Conservation (phyloP, 1,284 basidiomycete genomes). For the Boletus hoseneyae region DNA sequence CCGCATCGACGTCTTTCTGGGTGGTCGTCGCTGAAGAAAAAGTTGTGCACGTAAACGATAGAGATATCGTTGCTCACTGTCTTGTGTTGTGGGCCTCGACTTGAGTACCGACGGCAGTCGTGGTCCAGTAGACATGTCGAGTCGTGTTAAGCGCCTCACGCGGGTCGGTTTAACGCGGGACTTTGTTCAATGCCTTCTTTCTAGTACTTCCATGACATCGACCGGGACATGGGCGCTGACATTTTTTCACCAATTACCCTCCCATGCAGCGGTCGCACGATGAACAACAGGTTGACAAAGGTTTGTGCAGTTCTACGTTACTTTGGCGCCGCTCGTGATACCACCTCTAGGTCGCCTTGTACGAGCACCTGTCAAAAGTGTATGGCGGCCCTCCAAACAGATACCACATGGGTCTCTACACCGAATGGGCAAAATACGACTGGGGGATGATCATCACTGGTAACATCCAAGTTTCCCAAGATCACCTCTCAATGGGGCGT, state of each 20-base stretch:
- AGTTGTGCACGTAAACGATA: neutral
- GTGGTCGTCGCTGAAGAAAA: slow-evolving; percentile 16
- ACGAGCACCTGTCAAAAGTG: slow-evolving; percentile 74
- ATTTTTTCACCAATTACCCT: slow-evolving; percentile 46
- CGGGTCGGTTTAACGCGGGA: neutral
- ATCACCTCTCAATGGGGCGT: slow-evolving; percentile 77
- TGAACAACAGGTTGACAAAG: slow-evolving; percentile 47
- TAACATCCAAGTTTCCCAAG: slow-evolving; percentile 75
- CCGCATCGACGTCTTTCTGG: slow-evolving; percentile 26
- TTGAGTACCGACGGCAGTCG: slow-evolving; percentile 54
- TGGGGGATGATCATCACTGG: slow-evolving; percentile 94
- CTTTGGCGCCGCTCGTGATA: neutral
- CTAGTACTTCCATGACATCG: neutral
- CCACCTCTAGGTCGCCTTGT: slow-evolving; percentile 66
- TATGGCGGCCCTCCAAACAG: slow-evolving; percentile 72
- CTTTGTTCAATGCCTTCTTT: neutral
- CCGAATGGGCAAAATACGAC: slow-evolving; percentile 68
- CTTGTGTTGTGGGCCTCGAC: slow-evolving; percentile 48
- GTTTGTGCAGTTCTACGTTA: slow-evolving; percentile 24
- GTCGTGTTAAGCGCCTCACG: too few species aligned
- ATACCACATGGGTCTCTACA: slow-evolving; percentile 67
- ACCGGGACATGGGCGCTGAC: slow-evolving; percentile 13
- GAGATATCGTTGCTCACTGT: slow-evolving; percentile 38
- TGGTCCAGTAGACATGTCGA: slow-evolving; percentile 25
- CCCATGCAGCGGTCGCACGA: slow-evolving; percentile 45